Evolutionary conservation across 2,329 filamentous ascomycete species (phyloP), one percentile per base, ranked within the genome.

Genomic region (Sarocladium kiliense): DNA sequence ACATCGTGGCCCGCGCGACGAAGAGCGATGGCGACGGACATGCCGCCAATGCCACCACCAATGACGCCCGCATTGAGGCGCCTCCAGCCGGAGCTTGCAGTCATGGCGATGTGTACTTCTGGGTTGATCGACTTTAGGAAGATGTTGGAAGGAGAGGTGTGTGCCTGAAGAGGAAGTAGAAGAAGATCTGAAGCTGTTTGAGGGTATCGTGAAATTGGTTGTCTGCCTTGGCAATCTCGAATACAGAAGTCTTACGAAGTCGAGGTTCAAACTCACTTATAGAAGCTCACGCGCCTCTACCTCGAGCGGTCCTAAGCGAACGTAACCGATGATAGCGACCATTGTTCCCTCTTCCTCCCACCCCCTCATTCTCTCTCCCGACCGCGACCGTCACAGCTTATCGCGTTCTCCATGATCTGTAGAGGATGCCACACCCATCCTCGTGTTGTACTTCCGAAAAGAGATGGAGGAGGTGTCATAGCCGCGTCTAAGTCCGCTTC

Each of bases 31-130:
- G 74, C 76, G 2, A 66, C 72, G 1, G 70, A 74, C 64, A 78
- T 70, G 59, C 76, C 76, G 12, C 76, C 76, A 39, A 79, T 77
- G 39, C 76, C 76, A 14, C 74, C 76, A 36, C 76, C 76, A 3
- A 79, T 58, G 26, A 78, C 70, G 18, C 67, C 72, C 21, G 77
- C 69, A 27, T 61, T 72, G 21, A 82, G 72, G 6, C 63, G 66
- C 45, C 70, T 70, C 78, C 78, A 82, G 51, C 68, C 64, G 18
- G 47, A 51, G 27, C 11, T 34, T 11, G 19, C 47, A 51, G 47
- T 51, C 47, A 51, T 51, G 3, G 11, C 36, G 47, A 11, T 14
- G 26, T 34, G 3, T 51, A 16, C 36, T 47, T 26, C 16, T 11
- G 21, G 44, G 10, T 14, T 6, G 44, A 27, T 21, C 10, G 25